Evolutionary conservation across 345 rosid genomes (phyloP), one percentile per base, ranked within the genome.

Genomic region (Luvunga scandens): DNA sequence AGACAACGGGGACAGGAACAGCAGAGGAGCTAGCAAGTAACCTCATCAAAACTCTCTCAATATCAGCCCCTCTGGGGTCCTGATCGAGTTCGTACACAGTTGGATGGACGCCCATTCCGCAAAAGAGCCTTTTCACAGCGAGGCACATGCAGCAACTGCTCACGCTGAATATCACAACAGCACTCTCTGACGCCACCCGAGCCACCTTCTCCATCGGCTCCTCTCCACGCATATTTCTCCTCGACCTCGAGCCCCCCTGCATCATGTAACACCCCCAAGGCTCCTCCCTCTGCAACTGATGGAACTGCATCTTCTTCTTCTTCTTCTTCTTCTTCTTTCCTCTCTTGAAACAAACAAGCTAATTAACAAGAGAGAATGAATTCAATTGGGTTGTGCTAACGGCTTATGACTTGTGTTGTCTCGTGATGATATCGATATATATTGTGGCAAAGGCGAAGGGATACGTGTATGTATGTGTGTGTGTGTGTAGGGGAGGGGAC

Each of bases 71-170:
- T 67, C 86, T 77, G 9, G 93, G 90, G 42, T 89, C 88, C 25
- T 82, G 83, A 80, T 90, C 95, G 33, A 91, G 79, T 85, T 91
- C 95, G 65, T 85, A 83, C 13, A 90, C 92, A 0, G 87, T 87
- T 10, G 91, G 91, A 82, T 80, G 87, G 78, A 91, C 95, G 0
- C 95, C 95, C 95, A 91, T 84, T 66, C 93, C 93, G 45, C 92
- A 84, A 55, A 91, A 88, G 18, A 91, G 85, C 72, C 90, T 79
- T 86, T 91, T 90, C 81, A 90, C 92, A 0, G 95, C 92, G 48
- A 88, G 95, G 82, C 95, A 91, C 91, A 91, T 88, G 89, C 91
- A 89, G 67, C 93, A 89, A 62, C 88, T 81, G 67, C 90, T 89
- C 13, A 86, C n/a, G 67, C 91, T 91, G 79, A 89, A 89, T 77